Base-by-base conservation (phyloP, 768 basidiomycete species). In the Albatrellus ellisii region DNA sequence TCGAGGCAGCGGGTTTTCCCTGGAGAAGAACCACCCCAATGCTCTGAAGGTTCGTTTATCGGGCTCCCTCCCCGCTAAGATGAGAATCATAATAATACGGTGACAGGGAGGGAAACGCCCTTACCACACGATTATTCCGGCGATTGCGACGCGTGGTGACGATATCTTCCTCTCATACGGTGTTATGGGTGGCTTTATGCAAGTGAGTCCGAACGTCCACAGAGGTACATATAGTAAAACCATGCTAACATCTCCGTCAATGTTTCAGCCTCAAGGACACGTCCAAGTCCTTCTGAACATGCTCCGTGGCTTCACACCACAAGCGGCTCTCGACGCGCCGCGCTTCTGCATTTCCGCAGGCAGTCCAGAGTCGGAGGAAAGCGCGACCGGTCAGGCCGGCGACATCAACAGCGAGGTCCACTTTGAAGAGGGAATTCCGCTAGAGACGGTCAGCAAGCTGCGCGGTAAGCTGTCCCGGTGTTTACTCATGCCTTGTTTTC, bases 331-430 rank as follows among this genome's bases (percentile, higher is more conserved):
- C 27, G 94, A 97, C 60, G 83, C 90, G 0, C 94, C 92, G 7
- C 77, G 94, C 11, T 95, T 98, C 65, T 98, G 92, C 56, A 97
- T 98, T 44, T 91, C 89, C 11, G 75, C 88, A 14, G 85, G 83
- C 20, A 70, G 69, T 43, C 82, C 86, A 0, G 77, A 82, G 47
- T 54, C 70, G 2, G 65, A 72, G 32, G 65, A 61, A 18, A 61
- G 62, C 26, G 58, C 65, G 24, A 59, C 64, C 7, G 66, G 66
- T 7, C 58, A 61, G 20, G 77, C 77, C 0, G 78, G 79, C 3
- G 77, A 83, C 55, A 69, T 59, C 34, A 86, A 87, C 54, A 82
- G 84, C 48, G 80, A 84, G 49, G 79, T 97, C 5, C 90, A 80
- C 60, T 75, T 97, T 43, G 94, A 98, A 60, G 89, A 91, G 26